Percentiles rank a stretch among this genome's conserved stretches.
These are phyloP conservation scores for Suillus subaureus DNA, from an alignment of 768 basidiomycete genomes.

Conservation along the genomic window DNA sequence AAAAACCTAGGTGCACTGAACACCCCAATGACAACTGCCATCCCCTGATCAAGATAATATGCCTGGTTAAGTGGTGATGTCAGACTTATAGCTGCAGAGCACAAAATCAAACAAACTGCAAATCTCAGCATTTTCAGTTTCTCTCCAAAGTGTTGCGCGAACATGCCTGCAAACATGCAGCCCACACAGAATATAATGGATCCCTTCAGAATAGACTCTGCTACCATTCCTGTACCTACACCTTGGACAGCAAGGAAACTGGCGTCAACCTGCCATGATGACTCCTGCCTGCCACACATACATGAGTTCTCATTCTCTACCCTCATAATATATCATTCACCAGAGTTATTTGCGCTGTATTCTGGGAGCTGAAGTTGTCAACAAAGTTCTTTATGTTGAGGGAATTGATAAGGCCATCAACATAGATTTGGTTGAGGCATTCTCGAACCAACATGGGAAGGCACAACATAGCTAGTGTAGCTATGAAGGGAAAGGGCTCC, in stretches of 20 bases:
- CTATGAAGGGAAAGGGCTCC: not conserved
- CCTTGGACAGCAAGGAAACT: slow-evolving; percentile 1
- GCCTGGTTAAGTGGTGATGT: not conserved
- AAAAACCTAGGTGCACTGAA: not conserved
- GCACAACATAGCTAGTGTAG: not conserved
- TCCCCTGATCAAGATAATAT: not conserved
- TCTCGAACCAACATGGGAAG: not conserved
- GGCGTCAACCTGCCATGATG: not conserved
- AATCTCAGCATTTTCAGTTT: not conserved
- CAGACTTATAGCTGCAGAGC: not conserved
- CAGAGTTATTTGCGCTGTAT: not conserved
- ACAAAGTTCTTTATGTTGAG: not conserved
- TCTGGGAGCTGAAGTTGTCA: not conserved
- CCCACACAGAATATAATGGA: slow-evolving; percentile 6
- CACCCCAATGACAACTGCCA: not conserved
- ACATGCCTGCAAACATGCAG: not conserved
- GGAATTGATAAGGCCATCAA: not conserved
- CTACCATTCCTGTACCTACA: not conserved
- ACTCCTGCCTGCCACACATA: not conserved
- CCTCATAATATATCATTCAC: not conserved
- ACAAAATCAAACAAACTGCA: not conserved
- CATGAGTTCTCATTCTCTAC: not conserved
- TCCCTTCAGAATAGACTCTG: not conserved
- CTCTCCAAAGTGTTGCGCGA: slow-evolving; percentile 7
- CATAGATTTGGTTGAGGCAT: not conserved